Evolutionary conservation across 2,329 filamentous ascomycete genomes (phyloP).

Genomic region (Cladosporium sp.): DNA sequence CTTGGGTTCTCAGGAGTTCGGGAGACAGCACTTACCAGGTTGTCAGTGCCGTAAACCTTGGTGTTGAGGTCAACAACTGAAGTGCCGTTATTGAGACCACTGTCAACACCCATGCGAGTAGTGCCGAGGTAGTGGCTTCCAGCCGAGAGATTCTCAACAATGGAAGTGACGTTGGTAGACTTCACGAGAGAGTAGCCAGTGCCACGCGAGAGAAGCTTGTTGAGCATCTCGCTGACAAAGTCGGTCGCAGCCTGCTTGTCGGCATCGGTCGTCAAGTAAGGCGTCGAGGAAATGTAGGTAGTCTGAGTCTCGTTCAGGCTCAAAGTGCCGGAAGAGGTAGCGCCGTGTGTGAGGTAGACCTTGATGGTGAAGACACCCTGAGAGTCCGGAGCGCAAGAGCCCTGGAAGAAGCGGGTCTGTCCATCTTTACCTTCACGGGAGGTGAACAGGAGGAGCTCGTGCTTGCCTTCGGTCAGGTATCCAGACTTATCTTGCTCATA

Average conservation of each 20-base stretch:
- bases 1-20: constrained; percentile 58
- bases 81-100: constrained; percentile 37
- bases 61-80: constrained; percentile 49
- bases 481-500: constrained; percentile 53
- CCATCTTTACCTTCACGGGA: constrained; percentile 57
- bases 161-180: constrained; percentile 49
- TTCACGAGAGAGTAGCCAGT: constrained; percentile 53
- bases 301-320: constrained; percentile 55
- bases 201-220: constrained; percentile 52
- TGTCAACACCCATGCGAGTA: constrained; percentile 39
- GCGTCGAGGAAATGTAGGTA: constrained; percentile 56
- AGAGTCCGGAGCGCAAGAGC: constrained; percentile 60
- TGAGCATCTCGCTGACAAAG: constrained; percentile 59
- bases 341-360: constrained; percentile 60
- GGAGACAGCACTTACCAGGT: constrained; percentile 64
- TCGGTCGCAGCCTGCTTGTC: constrained; percentile 59
- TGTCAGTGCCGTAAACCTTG: constrained; percentile 58
- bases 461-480: constrained; percentile 60
- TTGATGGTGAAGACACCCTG: constrained; percentile 50
- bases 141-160: constrained; percentile 51
- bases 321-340: constrained; percentile 56
- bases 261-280: constrained; percentile 55
- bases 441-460: constrained; percentile 61
- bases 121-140: constrained; percentile 45
- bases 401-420: constrained; percentile 59